phyloP scores from a whole-genome alignment of 345 rosid genomes.

The Cardamine resedifolia region DNA sequence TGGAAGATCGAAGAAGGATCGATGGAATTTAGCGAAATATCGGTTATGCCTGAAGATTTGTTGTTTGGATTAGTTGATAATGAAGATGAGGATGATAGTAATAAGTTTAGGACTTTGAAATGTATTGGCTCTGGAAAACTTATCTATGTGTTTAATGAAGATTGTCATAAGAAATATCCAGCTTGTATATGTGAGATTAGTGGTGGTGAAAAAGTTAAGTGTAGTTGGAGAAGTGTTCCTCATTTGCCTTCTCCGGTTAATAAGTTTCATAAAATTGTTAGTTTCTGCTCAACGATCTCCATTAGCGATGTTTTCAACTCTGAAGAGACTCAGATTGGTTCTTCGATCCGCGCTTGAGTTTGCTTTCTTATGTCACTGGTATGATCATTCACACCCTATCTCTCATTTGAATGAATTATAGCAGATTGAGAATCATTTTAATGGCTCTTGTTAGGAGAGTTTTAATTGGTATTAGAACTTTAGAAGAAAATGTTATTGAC shows the following conservation, averaged over 20 bases:
- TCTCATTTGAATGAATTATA: background rate
- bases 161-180: conserved; percentile 77
- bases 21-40: conserved; percentile 72
- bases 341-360: conserved; percentile 18
- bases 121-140: conserved; percentile 79
- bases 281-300: conserved; percentile 68
- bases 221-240: conserved; percentile 78
- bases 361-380: conserved; percentile 18
- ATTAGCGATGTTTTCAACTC: conserved; percentile 42
- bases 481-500: background rate
- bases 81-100: conserved; percentile 55
- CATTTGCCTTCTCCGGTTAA: conserved; percentile 71
- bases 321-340: conserved; percentile 40
- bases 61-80: conserved; percentile 59
- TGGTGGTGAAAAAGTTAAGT: conserved; percentile 37
- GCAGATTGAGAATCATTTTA: background rate
- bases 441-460: background rate
- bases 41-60: conserved; percentile 65
- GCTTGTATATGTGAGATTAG: conserved; percentile 77
- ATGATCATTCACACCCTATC: background rate
- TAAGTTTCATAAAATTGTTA: conserved; percentile 80
- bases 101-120: conserved; percentile 72
- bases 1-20: conserved; percentile 60
- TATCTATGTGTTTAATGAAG: conserved; percentile 75
- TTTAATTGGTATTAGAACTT: background rate